Evolutionary conservation across 129 eudicot genomes (phyloP).

Genomic region (Tanacetum coccineum): DNA sequence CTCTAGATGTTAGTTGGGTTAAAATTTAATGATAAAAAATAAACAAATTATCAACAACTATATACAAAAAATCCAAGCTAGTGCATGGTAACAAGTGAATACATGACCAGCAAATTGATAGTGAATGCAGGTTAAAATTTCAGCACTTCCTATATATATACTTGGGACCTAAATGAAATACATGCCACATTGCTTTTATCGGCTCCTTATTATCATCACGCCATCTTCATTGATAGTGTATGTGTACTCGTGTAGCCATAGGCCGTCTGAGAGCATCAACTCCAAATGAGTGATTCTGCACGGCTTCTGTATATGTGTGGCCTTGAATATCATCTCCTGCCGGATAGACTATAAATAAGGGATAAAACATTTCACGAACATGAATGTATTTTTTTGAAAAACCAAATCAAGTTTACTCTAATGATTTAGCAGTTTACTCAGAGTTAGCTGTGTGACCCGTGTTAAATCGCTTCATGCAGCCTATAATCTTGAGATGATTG

Average conservation of each 20-base stretch:
- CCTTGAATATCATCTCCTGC: not conserved
- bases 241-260: not conserved
- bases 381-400: not conserved
- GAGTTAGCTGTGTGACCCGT: slow-evolving; percentile 4
- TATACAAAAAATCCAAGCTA: too few relatives aligned
- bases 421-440: not conserved
- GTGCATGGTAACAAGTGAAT: too few relatives aligned
- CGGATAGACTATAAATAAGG: not conserved
- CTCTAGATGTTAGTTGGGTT: too few relatives aligned
- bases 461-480: not conserved
- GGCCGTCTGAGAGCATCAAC: not conserved
- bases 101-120: not conserved
- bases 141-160: not conserved
- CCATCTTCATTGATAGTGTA: not conserved
- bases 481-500: not conserved
- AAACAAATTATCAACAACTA: too few relatives aligned
- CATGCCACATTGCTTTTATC: slow-evolving; percentile 11
- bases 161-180: not conserved
- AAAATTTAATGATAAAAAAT: too few relatives aligned
- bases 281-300: too few relatives aligned
- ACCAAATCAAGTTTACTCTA: not conserved
- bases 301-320: not conserved
- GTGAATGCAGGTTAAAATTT: not conserved
- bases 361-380: not conserved
- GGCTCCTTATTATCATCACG: not conserved